Conservation (phyloP, 805 yeast genomes). For the Danielozyma ontarioensis region DNA sequence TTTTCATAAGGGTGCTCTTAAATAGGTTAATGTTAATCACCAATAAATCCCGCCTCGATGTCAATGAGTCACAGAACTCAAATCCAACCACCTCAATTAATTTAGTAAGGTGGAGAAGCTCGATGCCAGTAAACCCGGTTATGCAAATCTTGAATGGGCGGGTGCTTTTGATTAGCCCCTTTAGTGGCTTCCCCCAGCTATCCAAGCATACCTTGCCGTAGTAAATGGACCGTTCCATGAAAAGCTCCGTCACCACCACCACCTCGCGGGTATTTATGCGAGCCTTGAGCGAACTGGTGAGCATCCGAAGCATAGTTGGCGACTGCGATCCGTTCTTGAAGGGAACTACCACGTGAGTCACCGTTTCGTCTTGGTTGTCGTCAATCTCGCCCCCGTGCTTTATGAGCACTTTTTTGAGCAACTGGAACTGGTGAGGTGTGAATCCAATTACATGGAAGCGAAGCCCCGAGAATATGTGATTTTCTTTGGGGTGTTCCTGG, state of each 20-base stretch:
- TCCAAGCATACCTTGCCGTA: slow-evolving; percentile 47
- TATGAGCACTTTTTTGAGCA: slow-evolving; percentile 37
- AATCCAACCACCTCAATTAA: slow-evolving; percentile 54
- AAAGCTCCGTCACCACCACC: slow-evolving; percentile 68
- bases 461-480: slow-evolving; percentile 35
- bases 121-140: slow-evolving; percentile 77
- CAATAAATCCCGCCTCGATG: slow-evolving; percentile 49
- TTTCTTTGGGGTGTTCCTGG: slow-evolving; percentile 1
- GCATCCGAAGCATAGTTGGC: slow-evolving; percentile 17
- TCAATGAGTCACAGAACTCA: slow-evolving; percentile 43
- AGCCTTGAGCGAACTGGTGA: slow-evolving; percentile 18
- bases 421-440: slow-evolving; percentile 26
- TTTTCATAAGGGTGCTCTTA: slow-evolving; percentile 29
- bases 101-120: slow-evolving; percentile 63
- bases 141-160: slow-evolving; percentile 41
- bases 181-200: slow-evolving; percentile 59
- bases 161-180: slow-evolving; percentile 16
- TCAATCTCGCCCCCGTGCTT: slow-evolving; percentile 41
- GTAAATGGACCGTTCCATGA: slow-evolving; percentile 67
- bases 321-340: slow-evolving; percentile 25
- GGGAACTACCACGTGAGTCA: slow-evolving; percentile 31
- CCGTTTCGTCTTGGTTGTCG: slow-evolving; percentile 9
- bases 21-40: slow-evolving; percentile 48
- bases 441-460: slow-evolving; percentile 42
- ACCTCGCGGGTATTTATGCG: slow-evolving; percentile 15